Evolutionary conservation across 352 stramenopile species (phyloP), one percentile per base, ranked within the genome.

Genomic region (Globisporangium irregulare): DNA sequence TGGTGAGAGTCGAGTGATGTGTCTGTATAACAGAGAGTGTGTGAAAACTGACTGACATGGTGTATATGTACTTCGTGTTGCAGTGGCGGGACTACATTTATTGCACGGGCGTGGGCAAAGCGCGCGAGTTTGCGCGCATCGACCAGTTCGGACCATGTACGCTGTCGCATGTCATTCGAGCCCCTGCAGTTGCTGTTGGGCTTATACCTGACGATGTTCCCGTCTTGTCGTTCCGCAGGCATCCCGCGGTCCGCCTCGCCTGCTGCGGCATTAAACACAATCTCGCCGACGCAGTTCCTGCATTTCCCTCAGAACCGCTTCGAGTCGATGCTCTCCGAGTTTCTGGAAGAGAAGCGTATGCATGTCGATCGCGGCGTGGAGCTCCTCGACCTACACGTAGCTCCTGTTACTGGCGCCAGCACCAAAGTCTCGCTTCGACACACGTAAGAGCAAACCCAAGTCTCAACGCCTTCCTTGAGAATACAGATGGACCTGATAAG

Each of bases 71-170:
- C 24, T 48, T n/a, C 53, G 27, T 51, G 25, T 6, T 7, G 24
- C 55, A 95, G 86, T 95, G 87, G 87, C 77, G 86, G 8, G 86
- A 95, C 72, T 95, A 94, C 60, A 79, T 94, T 68, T 95, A 95
- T 73, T 92, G 84, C 65, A 92, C 82, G 4, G 78, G 85, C 62
- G 70, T 93, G 20, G 81, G 83, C 46, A 86, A 81, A n/a, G 56
- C 69, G 62, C 75, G 77, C 9, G 87, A 94, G 58, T 82, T 95
- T 54, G 87, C 87, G 15, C 82, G 83, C 65, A 82, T 94, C 18
- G 87, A 95, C 48, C 87, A 95, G 70, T 93, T 95, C 29, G 86
- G 84, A 32, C 75, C 78, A 46, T 74, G 85, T 91, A 77, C 20
- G 77, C 76, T 9, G 43, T 9, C 7, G 5, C 2, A 9, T 51